phyloP scores from a whole-genome alignment of 2,329 filamentous ascomycete species.

The Botrytis byssoidea region DNA sequence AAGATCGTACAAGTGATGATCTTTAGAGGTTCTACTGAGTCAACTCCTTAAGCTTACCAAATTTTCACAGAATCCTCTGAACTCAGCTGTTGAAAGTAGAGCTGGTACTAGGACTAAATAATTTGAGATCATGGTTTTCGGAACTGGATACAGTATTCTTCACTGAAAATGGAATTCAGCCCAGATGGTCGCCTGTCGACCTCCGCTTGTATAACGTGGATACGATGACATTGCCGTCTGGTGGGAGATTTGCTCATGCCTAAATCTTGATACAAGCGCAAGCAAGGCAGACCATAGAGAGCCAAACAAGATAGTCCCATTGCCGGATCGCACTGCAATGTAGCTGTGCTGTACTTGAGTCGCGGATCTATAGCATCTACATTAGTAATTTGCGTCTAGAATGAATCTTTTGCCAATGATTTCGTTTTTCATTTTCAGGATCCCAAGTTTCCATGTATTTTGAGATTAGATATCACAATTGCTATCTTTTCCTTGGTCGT shows the following conservation, averaged over 20 bases:
- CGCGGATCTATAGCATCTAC: neutral
- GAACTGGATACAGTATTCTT: no score
- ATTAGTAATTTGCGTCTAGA: neutral
- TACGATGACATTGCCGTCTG: neutral
- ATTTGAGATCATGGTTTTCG: no score
- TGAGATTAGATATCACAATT: neutral
- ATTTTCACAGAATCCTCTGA: no score
- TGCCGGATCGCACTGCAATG: neutral
- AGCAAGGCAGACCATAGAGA: neutral
- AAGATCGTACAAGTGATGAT: no score
- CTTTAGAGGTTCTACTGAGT: no score
- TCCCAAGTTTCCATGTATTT: no score
- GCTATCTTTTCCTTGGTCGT: no score
- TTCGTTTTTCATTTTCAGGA: no score
- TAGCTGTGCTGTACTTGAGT: neutral
- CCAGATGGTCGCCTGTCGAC: neutral
- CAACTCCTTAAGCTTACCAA: no score
- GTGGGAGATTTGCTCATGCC: neutral
- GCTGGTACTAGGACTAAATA: no score
- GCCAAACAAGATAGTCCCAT: neutral
- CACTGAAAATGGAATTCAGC: neutral
- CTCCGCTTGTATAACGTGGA: neutral
- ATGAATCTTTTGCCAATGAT: neutral
- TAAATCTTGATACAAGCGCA: neutral
- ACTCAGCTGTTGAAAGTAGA: no score